Evolutionary conservation across 2,329 filamentous ascomycete genomes (phyloP).

Genomic region (Phaeoacremonium minimum): DNA sequence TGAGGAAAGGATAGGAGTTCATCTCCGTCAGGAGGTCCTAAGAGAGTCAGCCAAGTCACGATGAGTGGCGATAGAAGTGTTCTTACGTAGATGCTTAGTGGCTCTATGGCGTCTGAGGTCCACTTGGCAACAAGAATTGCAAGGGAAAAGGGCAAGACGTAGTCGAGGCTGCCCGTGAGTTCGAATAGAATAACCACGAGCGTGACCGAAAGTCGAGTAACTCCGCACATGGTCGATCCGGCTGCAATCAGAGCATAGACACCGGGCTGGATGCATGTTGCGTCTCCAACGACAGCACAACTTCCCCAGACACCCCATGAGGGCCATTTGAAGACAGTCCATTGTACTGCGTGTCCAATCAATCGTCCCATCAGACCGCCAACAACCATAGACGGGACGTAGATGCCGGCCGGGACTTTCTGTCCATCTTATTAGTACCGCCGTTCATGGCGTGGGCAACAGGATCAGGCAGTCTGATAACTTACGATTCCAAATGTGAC

Average conservation of each 20-base stretch:
- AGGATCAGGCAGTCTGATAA: conserved; percentile 9
- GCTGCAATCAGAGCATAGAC: conserved; percentile 94
- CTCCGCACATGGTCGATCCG: conserved; percentile 96
- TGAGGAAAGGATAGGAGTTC: conserved; percentile 97
- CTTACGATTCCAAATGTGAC: conserved; percentile 85
- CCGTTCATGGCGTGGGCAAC: background rate
- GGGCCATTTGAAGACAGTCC: conserved; percentile 70
- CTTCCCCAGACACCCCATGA: conserved; percentile 68
- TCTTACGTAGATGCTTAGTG: conserved; percentile 82
- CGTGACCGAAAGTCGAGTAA: conserved; percentile 88
- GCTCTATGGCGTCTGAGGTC: conserved; percentile 94
- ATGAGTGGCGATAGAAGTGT: background rate
- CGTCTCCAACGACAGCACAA: conserved; percentile 66
- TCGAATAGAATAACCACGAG: conserved; percentile 95
- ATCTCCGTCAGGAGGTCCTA: conserved; percentile 90
- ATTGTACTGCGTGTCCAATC: conserved; percentile 81
- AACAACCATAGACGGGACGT: conserved; percentile 98
- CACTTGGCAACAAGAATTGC: conserved; percentile 95
- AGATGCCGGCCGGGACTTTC: conserved; percentile 95
- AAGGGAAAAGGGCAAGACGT: conserved; percentile 90
- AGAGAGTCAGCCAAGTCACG: conserved; percentile 6
- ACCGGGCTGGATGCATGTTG: conserved; percentile 90
- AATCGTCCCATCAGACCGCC: conserved; percentile 87
- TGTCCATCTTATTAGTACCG: conserved; percentile 19
- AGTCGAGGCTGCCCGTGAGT: conserved; percentile 88